These are phyloP conservation scores for Pichia sp. DNA, from an alignment of 1,139 yeast species.

Conservation along the genomic window DNA sequence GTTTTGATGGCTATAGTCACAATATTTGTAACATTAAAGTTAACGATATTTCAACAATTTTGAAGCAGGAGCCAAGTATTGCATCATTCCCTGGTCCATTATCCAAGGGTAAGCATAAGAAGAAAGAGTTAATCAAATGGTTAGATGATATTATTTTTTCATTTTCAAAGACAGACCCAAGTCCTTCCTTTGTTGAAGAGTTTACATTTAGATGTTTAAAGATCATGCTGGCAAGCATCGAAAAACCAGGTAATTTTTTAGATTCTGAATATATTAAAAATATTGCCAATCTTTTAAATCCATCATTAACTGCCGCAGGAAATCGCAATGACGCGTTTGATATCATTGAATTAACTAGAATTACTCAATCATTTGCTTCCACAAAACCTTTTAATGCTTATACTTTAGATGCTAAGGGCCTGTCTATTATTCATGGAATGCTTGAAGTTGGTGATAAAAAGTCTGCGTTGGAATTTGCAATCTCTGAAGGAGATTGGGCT, in stretches of 20 bases:
- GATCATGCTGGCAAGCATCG: slow-evolving; percentile 20
- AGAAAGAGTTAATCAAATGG: slow-evolving; percentile 65
- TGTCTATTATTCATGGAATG: slow-evolving; percentile 28
- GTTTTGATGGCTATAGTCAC: slow-evolving; percentile 28
- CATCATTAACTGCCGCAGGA: slow-evolving; percentile 16
- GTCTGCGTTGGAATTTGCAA: slow-evolving; percentile 57
- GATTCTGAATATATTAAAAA: slow-evolving; percentile 15
- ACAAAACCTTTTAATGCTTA: slow-evolving; percentile 21
- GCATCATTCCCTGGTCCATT: slow-evolving; percentile 58
- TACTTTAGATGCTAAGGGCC: slow-evolving; percentile 17
- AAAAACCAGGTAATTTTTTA: slow-evolving; percentile 23
- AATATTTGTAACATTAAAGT: slow-evolving; percentile 26
- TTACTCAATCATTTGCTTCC: slow-evolving; percentile 11
- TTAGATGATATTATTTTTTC: slow-evolving; percentile 31
- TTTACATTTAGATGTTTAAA: slow-evolving; percentile 25
- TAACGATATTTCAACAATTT: slow-evolving; percentile 30
- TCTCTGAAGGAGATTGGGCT: slow-evolving; percentile 68
- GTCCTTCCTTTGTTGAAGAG: slow-evolving; percentile 16
- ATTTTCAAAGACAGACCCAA: slow-evolving; percentile 9
- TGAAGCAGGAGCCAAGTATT: slow-evolving; percentile 22
- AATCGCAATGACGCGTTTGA: slow-evolving; percentile 15
- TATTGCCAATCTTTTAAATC: slow-evolving; percentile 23
- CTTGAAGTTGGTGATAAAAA: slow-evolving; percentile 61
- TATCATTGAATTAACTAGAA: slow-evolving; percentile 13
- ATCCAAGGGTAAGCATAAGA: slow-evolving; percentile 46